A percentile compares a stretch with the other conserved stretches of the same genome.
phyloP scores from a whole-genome alignment of 176 grass and related monocot genomes.

The Puccinellia tenuiflora region DNA sequence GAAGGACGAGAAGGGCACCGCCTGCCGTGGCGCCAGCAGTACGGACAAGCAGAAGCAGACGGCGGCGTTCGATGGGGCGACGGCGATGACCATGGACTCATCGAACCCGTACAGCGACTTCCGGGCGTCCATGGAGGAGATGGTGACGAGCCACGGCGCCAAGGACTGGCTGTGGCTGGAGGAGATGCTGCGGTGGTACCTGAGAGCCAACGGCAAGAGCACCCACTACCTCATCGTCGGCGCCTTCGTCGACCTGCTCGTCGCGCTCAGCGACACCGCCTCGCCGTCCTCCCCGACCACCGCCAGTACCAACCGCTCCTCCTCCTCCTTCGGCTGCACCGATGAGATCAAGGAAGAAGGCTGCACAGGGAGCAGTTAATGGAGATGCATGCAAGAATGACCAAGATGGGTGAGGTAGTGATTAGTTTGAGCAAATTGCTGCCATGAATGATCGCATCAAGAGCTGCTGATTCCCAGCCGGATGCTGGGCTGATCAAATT shows the following conservation, averaged over 20 bases:
- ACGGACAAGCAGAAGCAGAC: not conserved
- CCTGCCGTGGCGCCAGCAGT: not conserved
- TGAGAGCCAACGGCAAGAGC: constrained; percentile 52
- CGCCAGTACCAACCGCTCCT: constrained; percentile 15
- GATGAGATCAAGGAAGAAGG: constrained; percentile 12
- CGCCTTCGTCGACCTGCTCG: constrained; percentile 76
- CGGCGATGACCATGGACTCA: constrained; percentile 58
- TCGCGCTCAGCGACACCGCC: constrained; percentile 11
- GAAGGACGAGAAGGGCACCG: not conserved
- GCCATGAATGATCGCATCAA: not conserved
- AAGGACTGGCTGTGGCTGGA: constrained; percentile 71
- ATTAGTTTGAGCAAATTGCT: not conserved
- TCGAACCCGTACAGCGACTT: constrained; percentile 66
- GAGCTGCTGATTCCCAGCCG: constrained; percentile 3
- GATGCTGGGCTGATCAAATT: not conserved
- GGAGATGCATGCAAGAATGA: not conserved
- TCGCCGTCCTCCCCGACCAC: constrained; percentile 18
- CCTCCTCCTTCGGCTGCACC: not conserved
- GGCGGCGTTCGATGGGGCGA: constrained; percentile 37
- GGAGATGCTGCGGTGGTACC: constrained; percentile 83
- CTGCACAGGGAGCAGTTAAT: not conserved
- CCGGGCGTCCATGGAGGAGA: constrained; percentile 70
- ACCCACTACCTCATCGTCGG: constrained; percentile 56
- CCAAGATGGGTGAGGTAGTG: not conserved
- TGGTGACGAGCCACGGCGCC: constrained; percentile 43